phyloP scores from a whole-genome alignment of 208 protist genomes.

The Leptomonas pyrrhocoris region DNA sequence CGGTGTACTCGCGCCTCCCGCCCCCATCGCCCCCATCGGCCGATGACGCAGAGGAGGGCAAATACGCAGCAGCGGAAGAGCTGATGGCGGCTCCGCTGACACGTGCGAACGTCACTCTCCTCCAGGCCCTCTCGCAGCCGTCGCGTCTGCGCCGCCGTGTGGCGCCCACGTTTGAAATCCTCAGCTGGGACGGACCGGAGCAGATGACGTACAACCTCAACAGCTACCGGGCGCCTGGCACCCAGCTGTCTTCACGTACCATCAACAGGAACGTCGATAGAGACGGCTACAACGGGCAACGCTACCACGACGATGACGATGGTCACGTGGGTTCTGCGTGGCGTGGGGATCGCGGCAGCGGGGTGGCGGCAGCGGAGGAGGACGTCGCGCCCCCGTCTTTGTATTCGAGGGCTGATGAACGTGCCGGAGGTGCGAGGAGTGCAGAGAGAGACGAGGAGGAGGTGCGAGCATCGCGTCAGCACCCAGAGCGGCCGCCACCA shows the following conservation, averaged over 20 bases:
- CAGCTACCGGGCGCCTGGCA: constrained; percentile 6
- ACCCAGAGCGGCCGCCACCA: constrained; percentile 8
- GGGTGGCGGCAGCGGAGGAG: neutral
- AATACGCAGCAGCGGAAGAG: neutral
- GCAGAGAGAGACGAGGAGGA: neutral
- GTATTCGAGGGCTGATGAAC: neutral
- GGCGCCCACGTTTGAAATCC: constrained; percentile 19
- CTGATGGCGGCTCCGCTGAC: constrained; percentile 5
- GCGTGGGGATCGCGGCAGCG: neutral
- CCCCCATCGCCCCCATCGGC: constrained; percentile 5
- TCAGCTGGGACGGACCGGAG: constrained; percentile 21
- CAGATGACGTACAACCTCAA: constrained; percentile 29
- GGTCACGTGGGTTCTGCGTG: neutral
- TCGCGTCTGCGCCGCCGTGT: constrained; percentile 27
- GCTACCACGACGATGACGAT: neutral
- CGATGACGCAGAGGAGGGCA: neutral
- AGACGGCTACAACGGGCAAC: no score
- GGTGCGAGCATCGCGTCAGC: neutral
- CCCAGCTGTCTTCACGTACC: neutral
- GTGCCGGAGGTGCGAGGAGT: no score
- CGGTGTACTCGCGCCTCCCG: constrained; percentile 4
- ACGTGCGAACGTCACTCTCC: constrained; percentile 5
- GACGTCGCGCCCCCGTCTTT: neutral
- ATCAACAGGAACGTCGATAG: no score
- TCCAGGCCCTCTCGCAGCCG: constrained; percentile 26